Evolutionary conservation across 148 eudicot species (phyloP).

Genomic region (Mesembryanthemum crystallinum): DNA sequence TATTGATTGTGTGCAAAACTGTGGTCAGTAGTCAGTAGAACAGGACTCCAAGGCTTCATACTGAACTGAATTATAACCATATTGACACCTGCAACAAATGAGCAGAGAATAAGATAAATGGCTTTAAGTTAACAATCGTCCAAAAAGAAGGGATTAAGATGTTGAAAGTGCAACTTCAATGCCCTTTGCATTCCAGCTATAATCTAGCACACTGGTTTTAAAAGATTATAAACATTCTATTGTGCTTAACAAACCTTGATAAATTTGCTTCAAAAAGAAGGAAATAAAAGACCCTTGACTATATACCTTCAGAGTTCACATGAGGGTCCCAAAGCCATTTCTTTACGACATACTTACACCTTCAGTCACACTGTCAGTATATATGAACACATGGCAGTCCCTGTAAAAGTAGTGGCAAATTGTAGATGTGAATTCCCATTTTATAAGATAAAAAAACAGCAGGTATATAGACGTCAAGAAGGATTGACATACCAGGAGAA

Average conservation of each 20-base stretch:
- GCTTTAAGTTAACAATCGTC: neutral
- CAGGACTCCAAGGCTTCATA: constrained; percentile 13
- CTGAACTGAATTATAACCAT: neutral
- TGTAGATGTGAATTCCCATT: constrained; percentile 2
- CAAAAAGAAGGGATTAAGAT: neutral
- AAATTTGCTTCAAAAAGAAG: no score
- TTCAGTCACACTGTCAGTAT: constrained; percentile 10
- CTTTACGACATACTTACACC: neutral
- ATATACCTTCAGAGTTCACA: constrained; percentile 14
- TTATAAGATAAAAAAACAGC: neutral
- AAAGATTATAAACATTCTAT: neutral
- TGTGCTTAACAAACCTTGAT: neutral
- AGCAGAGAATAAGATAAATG: neutral
- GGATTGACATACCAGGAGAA: constrained; percentile 14
- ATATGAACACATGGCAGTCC: constrained; percentile 22
- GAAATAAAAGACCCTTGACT: constrained; percentile 17
- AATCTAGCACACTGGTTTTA: neutral
- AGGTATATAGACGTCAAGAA: neutral
- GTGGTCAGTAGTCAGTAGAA: constrained; percentile 1
- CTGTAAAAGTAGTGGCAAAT: constrained; percentile 15
- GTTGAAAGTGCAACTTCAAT: neutral
- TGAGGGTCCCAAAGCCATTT: neutral
- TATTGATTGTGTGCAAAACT: constrained; percentile 19
- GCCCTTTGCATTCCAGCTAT: neutral
- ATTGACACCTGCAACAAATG: constrained; percentile 19